A percentile compares a stretch with the other conserved stretches of the same genome.
Conservation (phyloP, 176 grass and related monocot genomes). For the Cenchrus americanus region DNA sequence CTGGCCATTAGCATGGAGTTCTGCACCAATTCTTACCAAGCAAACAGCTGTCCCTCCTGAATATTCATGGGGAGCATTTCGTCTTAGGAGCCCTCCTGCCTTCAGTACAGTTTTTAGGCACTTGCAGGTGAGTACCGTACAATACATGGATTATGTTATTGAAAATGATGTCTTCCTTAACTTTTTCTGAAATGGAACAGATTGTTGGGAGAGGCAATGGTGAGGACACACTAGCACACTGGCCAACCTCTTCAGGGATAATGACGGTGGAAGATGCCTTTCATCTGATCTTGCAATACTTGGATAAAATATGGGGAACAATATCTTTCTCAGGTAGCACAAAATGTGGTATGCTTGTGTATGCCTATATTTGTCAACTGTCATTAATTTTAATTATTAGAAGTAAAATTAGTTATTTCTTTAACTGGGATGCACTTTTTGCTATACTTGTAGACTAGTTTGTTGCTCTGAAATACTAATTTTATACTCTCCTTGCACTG, state of each 20-base stretch:
- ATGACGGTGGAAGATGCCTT: conserved; percentile 89
- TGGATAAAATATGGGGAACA: conserved; percentile 88
- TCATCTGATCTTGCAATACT: conserved; percentile 75
- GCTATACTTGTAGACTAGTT: conserved; percentile 11
- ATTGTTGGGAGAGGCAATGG: conserved; percentile 94
- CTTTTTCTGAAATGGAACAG: conserved; percentile 53
- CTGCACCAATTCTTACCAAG: conserved; percentile 82
- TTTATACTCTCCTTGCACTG: not conserved
- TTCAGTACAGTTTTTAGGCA: conserved; percentile 89
- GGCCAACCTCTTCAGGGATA: conserved; percentile 78
- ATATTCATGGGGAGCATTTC: conserved; percentile 94
- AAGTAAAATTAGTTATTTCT: conserved; percentile 2
- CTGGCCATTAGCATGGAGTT: conserved; percentile 90
- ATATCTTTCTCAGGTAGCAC: conserved; percentile 80
- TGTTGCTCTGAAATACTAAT: conserved; percentile 13
- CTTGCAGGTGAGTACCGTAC: conserved; percentile 63
- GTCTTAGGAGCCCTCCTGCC: conserved; percentile 76
- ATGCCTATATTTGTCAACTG: not conserved
- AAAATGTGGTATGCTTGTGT: conserved; percentile 16
- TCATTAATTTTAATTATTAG: conserved; percentile 15
- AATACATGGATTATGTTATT: conserved; percentile 27
- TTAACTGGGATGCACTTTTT: not conserved
- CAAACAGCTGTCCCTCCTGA: conserved; percentile 89
- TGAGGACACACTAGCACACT: conserved; percentile 90
- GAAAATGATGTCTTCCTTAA: conserved; percentile 37